Evolutionary conservation across 768 basidiomycete genomes (phyloP).

Genomic region (Cystobasidium onofrii): DNA sequence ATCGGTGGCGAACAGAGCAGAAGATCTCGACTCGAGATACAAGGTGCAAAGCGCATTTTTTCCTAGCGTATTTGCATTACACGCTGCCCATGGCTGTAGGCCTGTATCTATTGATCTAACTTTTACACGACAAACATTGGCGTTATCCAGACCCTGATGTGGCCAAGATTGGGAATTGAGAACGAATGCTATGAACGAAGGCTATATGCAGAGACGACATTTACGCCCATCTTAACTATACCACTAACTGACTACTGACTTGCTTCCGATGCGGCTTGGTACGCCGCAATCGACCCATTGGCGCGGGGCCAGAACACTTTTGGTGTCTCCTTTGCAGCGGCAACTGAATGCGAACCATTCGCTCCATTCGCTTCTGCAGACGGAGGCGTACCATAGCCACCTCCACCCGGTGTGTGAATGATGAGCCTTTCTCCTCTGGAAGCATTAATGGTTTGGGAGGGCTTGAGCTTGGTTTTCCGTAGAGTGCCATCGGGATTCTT

Average conservation of each 20-base stretch:
- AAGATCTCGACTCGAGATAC: too few species aligned
- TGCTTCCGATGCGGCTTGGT: slow-evolving; percentile 7
- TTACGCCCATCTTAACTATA: too few species aligned
- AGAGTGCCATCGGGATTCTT: slow-evolving; percentile 2
- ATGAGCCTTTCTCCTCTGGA: background rate
- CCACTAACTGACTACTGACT: background rate
- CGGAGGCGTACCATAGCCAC: slow-evolving; percentile 7
- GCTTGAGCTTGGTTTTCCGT: slow-evolving; percentile 25
- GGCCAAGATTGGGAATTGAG: background rate
- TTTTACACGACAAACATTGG: background rate
- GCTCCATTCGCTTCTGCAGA: background rate
- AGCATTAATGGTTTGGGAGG: background rate
- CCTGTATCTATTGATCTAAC: background rate
- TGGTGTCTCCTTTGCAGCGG: background rate
- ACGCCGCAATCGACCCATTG: slow-evolving; percentile 17
- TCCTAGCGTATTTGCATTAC: too few species aligned
- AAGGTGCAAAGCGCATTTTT: too few species aligned
- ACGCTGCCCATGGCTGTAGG: too few species aligned
- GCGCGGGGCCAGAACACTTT: slow-evolving; percentile 9
- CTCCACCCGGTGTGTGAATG: slow-evolving; percentile 16
- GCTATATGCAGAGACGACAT: background rate
- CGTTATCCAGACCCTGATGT: background rate
- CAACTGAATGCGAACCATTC: background rate
- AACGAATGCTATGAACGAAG: background rate
- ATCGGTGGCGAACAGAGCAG: too few species aligned